These are phyloP conservation scores for Thermoascus crustaceus DNA, from an alignment of 2,329 filamentous ascomycete species.

Conservation along the genomic window DNA sequence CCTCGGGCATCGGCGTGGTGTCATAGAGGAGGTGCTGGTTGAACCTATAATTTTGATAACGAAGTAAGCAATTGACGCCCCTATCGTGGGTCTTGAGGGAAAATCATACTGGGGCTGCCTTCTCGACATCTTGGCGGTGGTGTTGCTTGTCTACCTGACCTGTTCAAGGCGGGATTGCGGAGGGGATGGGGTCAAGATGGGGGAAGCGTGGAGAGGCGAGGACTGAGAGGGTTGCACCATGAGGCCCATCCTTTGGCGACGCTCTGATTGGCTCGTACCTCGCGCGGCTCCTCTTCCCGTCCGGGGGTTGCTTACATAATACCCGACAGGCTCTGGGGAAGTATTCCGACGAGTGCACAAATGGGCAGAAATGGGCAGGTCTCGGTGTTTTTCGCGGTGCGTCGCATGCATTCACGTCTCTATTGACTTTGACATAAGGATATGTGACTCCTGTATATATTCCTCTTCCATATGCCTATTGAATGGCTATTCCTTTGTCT, in stretches of 20 bases:
- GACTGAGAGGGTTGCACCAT: conserved; percentile 23
- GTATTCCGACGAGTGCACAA: no score
- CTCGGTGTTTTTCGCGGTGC: no score
- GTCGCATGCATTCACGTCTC: no score
- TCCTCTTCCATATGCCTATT: no score
- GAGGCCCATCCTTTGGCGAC: conserved; percentile 26
- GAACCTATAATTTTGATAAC: conserved; percentile 56
- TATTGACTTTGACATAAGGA: no score
- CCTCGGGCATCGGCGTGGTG: conserved; percentile 85
- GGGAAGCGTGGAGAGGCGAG: conserved; percentile 7
- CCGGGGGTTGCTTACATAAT: conserved; percentile 9
- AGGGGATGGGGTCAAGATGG: conserved; percentile 5
- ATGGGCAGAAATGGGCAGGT: no score
- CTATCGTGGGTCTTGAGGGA: no score
- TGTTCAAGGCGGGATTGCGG: no score
- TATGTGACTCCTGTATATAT: no score
- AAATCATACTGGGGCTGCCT: conserved; percentile 24
- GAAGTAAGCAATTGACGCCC: conserved; percentile 10
- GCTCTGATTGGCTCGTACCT: conserved; percentile 25
- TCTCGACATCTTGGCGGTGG: conserved; percentile 21
- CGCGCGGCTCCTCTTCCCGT: conserved; percentile 5
- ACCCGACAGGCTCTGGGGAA: no score
- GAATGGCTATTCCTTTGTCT: no score
- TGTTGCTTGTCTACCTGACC: no score
- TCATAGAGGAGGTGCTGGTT: conserved; percentile 89